A percentile compares a stretch with the other conserved stretches of the same genome.
Conservation (phyloP, 345 rosid species). For the Syzygium aromaticum region DNA sequence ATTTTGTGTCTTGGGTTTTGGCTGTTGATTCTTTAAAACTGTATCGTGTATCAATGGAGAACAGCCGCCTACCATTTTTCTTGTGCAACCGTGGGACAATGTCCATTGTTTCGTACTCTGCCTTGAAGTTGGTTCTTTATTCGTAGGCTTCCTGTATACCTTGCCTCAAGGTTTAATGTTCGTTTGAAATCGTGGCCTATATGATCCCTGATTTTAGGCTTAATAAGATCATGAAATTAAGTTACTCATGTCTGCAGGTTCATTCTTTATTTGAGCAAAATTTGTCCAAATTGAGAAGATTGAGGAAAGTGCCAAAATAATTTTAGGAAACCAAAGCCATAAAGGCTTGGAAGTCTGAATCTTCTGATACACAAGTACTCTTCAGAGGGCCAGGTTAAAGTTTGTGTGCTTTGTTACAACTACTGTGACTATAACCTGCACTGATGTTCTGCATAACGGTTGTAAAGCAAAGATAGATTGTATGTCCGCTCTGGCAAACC, state of each 20-base stretch:
- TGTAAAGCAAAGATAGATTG: not conserved
- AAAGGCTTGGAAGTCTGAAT: not conserved
- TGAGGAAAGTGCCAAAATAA: not conserved
- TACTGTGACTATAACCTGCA: not conserved
- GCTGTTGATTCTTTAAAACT: not conserved
- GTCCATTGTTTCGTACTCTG: not conserved
- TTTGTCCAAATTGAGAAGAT: not conserved
- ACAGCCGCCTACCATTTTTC: not conserved
- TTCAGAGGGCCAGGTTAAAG: not conserved
- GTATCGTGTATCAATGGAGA: not conserved
- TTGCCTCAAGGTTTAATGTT: not conserved
- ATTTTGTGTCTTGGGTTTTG: not conserved
- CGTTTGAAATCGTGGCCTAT: not conserved
- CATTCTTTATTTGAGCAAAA: not conserved
- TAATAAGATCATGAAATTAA: not conserved
- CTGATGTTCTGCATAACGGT: not conserved
- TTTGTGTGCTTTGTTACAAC: not conserved
- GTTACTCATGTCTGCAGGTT: not conserved
- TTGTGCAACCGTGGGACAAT: not conserved
- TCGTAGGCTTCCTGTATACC: not conserved
- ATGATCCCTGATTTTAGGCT: not conserved
- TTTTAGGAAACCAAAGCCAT: not conserved
- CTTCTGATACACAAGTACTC: not conserved
- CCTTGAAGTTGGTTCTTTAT: not conserved
- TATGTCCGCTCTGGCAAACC: not conserved